Base-by-base conservation (phyloP, 2,329 filamentous ascomycete species). In the Grosmannia serpens region DNA sequence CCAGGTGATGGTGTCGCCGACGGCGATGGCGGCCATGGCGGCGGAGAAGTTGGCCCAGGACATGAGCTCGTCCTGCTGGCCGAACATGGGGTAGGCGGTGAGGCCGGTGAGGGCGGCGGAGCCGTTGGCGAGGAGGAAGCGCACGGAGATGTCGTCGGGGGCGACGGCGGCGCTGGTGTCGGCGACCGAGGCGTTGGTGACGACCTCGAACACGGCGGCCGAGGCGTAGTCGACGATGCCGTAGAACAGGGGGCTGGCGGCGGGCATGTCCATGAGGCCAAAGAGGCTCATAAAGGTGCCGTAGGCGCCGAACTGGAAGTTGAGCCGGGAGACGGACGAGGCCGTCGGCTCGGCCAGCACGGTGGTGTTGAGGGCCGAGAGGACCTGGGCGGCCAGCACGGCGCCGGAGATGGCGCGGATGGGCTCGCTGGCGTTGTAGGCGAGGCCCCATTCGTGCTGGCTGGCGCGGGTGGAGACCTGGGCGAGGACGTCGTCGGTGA, bases 171-270 rank as follows among this genome's bases (percentile, higher is more conserved):
- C 64, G 59, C 65, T 62, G 13, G 84, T 80, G 68, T 67, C 64
- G 53, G 66, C 58, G 15, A 72, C 76, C 4, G 74, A 73, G 79
- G 79, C 71, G 63, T 77, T 76, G 58, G 81, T 82, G 57, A 84
- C 75, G 26, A 86, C 74, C 75, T 96, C 91, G 69, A 95, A 91
- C 7, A 78, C 78, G 81, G 95, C 89, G 63, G 84, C 84, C 3
- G 85, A 87, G 6, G 90, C 90, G 67, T 96, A 96, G 73, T 91
- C 86, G n/a, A 86, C 84, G 15, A 96, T 75, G 58, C 88, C 88
- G 60, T 75, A 84, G 75, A 96, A 95, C 69, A 88, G 74, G 1
- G 72, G 64, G 60, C 77, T 81, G 2, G 73, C 77, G 15, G 71
- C 67, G 7, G 74, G 72, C 58, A 85, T 75, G 61, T 77, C 69